These are phyloP conservation scores for Aspergillus diversus DNA, from an alignment of 495 filamentous ascomycete genomes.

Conservation along the genomic window DNA sequence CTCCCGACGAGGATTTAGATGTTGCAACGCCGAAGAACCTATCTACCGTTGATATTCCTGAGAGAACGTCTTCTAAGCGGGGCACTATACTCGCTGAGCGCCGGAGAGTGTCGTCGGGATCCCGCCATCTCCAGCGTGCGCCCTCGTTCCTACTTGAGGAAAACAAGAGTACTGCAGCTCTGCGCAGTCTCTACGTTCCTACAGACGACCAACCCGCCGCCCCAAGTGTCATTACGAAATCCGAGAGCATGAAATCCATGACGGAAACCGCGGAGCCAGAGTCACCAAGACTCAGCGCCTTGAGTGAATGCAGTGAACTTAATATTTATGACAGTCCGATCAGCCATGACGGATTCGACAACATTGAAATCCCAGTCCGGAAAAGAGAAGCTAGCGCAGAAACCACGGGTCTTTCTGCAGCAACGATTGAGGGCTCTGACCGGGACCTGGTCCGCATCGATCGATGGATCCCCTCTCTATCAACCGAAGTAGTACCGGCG, in stretches of 20 bases:
- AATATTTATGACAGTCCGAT: conserved; percentile 58
- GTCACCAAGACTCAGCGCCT: conserved; percentile 72
- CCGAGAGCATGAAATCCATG: conserved; percentile 43
- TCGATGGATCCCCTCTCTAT: conserved; percentile 35
- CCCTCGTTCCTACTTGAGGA: conserved; percentile 70
- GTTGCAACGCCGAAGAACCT: conserved; percentile 34
- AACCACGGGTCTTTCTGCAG: conserved; percentile 26
- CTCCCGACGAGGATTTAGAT: conserved; percentile 29
- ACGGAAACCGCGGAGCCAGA: conserved; percentile 34
- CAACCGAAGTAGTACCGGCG: conserved; percentile 22
- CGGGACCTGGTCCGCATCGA: conserved; percentile 31
- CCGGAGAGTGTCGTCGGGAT: conserved; percentile 28
- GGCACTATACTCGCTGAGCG: conserved; percentile 22
- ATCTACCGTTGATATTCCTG: conserved; percentile 41
- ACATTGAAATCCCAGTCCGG: conserved; percentile 40
- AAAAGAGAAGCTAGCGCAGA: conserved; percentile 23
- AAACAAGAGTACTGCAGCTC: conserved; percentile 63
- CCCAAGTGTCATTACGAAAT: conserved; percentile 39
- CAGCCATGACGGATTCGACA: conserved; percentile 31
- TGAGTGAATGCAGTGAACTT: conserved; percentile 80
- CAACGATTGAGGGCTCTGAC: conserved; percentile 21
- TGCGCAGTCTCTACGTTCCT: conserved; percentile 65
- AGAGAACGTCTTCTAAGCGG: conserved; percentile 43
- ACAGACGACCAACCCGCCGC: conserved; percentile 45
- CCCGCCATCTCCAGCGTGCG: conserved; percentile 51